Base-by-base conservation (phyloP, 768 basidiomycete genomes). In the Roridomyces roridus region DNA sequence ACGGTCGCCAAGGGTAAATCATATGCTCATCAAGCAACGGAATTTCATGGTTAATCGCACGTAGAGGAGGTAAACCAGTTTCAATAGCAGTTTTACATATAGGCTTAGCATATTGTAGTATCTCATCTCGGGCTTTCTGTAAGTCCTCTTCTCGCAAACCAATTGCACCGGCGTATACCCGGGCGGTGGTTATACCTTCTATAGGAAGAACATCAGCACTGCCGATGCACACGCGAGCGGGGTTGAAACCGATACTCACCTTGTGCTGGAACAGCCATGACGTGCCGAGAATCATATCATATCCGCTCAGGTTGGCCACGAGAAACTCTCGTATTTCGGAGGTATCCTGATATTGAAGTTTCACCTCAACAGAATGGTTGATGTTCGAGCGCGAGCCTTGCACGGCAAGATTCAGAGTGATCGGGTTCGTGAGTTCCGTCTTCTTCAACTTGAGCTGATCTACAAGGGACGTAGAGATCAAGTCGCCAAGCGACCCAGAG, bases 271-370 rank as follows among this genome's bases (percentile, higher is more conserved):
- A 68, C 1, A 70, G 23, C 36, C 69, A 70, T 0, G 65, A 67
- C 0, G 67, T 68, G 2, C 71, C 60, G 0, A 72, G 55, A 11
- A 70, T 67, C 2, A 68, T 17, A 15, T 75, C 64, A 25, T 74
- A 72, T 5, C 46, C 57, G 0, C 70, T 60, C 1, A 74, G 2
- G 37, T 74, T 74, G 0, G 60, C 58, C 4, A 74, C 50, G 34
- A 74, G 56, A n/a, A 74, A 70, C 0, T 52, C 23, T 1, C 60
- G 37, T 1, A 50, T 31, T 6, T 46, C 39, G 0, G 45, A 24
- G 0, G 68, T 69, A 0, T 40, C 24, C 23, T 66, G 53, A 39
- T 39, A 68, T 15, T 37, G 36, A 4, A 69, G 23, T 15, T 28
- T 31, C 15, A 25, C n/a, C n/a, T n/a, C n/a, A n/a, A n/a, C n/a